Evolutionary conservation across 1,139 yeast species (phyloP).

Genomic region (Yamadazyma atmosphaerica): DNA sequence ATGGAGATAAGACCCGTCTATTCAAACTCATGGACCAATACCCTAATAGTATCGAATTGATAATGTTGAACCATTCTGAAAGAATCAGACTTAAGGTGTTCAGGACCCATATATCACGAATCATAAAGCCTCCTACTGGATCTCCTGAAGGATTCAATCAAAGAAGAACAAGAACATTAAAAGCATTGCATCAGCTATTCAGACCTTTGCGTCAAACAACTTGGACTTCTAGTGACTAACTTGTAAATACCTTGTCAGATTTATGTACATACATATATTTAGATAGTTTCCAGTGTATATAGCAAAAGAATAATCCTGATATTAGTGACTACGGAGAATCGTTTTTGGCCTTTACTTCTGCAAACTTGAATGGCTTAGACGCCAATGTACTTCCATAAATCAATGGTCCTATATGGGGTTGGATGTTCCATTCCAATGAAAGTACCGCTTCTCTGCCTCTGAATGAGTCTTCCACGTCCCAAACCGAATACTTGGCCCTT

Average conservation of each 20-base stretch:
- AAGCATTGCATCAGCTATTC: conserved; percentile 11
- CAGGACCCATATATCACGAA: conserved; percentile 23
- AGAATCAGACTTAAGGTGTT: conserved; percentile 22
- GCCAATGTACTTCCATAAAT: conserved; percentile 60
- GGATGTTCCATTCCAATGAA: conserved; percentile 85
- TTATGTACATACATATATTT: conserved; percentile 1
- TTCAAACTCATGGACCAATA: conserved; percentile 30
- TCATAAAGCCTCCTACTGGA: conserved; percentile 21
- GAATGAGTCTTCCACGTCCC: conserved; percentile 78
- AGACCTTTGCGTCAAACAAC: not conserved
- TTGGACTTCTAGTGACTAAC: not conserved
- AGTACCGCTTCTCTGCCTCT: conserved; percentile 68
- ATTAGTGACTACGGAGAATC: conserved; percentile 5
- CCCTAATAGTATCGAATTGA: conserved; percentile 35
- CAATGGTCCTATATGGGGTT: conserved; percentile 86
- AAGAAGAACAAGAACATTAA: conserved; percentile 22
- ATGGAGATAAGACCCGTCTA: conserved; percentile 17
- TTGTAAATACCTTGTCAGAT: conserved; percentile 5
- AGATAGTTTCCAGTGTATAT: not conserved
- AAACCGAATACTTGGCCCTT: conserved; percentile 78
- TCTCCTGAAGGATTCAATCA: conserved; percentile 17
- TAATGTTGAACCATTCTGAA: conserved; percentile 22
- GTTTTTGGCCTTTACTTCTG: conserved; percentile 20
- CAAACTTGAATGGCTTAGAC: conserved; percentile 29
- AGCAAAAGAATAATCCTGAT: not conserved